phyloP scores from a whole-genome alignment of 352 stramenopile species.

The Phytophthora tentaculata region DNA sequence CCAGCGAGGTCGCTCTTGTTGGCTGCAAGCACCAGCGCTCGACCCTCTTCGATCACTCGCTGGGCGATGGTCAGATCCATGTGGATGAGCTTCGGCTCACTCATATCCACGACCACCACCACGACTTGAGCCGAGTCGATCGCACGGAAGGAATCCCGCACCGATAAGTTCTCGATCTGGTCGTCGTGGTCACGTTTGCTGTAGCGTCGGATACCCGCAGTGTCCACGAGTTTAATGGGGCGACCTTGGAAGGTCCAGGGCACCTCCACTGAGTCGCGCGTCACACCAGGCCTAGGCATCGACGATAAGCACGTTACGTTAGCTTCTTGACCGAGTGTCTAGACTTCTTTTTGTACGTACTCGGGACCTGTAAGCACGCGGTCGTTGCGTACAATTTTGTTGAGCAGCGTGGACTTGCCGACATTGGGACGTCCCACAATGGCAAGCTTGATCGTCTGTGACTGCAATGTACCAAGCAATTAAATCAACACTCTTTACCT shows the following conservation, averaged over 20 bases:
- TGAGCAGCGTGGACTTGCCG: constrained; percentile 83
- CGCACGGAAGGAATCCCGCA: constrained; percentile 80
- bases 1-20: constrained; percentile 80
- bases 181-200: constrained; percentile 86
- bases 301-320: background rate
- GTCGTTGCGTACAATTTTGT: constrained; percentile 83
- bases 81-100: constrained; percentile 81
- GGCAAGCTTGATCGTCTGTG: constrained; percentile 72
- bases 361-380: constrained; percentile 83
- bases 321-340: background rate
- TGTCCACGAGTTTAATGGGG: constrained; percentile 84
- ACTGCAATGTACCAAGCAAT: constrained; percentile 33
- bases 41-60: constrained; percentile 81
- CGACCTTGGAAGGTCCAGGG: constrained; percentile 76
- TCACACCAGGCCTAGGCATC: constrained; percentile 72
- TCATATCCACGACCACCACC: constrained; percentile 86
- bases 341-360: constrained; percentile 42
- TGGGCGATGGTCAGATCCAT: constrained; percentile 88
- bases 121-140: constrained; percentile 86
- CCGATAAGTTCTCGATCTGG: constrained; percentile 86
- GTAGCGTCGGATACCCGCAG: constrained; percentile 81
- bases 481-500: background rate
- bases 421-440: constrained; percentile 85
- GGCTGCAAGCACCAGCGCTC: constrained; percentile 71
- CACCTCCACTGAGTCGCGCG: constrained; percentile 83